Percentiles rank a stretch among this genome's conserved stretches.
These are phyloP conservation scores for Globisporangium ultimum DNA, from an alignment of 352 stramenopile species.

Conservation along the genomic window DNA sequence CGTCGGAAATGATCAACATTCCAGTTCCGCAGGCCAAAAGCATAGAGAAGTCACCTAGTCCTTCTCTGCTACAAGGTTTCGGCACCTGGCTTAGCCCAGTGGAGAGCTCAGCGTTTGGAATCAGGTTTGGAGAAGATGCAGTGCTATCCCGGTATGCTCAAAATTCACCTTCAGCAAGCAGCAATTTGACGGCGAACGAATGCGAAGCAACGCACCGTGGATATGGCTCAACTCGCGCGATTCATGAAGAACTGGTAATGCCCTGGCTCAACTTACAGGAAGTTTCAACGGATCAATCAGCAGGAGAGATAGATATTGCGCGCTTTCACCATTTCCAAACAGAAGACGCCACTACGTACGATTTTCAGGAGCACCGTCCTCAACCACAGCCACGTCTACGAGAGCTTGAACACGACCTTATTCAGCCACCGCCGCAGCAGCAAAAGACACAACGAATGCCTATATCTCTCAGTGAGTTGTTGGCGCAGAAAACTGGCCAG, in stretches of 20 bases:
- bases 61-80: not conserved
- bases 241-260: not conserved
- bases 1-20: conserved; percentile 39
- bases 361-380: not conserved
- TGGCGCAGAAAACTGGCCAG: not conserved
- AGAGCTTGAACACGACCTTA: not conserved
- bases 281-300: not conserved
- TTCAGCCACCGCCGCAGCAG: not conserved
- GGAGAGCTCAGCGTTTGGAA: too few relatives aligned
- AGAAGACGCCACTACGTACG: not conserved
- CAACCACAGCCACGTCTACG: not conserved
- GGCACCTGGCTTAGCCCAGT: too few relatives aligned
- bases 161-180: too few relatives aligned
- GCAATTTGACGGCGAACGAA: too few relatives aligned
- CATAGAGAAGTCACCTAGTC: not conserved
- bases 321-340: not conserved
- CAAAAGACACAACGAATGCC: not conserved
- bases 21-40: not conserved
- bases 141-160: too few relatives aligned
- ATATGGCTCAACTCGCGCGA: not conserved
- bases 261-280: not conserved
- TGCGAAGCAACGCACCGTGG: not conserved
- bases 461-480: conserved; percentile 14
- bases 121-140: too few relatives aligned
- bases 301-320: not conserved